Percentiles rank a stretch among this genome's conserved stretches.
Evolutionary conservation across 495 filamentous ascomycete species (phyloP).

Genomic region (Cercophora newfieldiana): DNA sequence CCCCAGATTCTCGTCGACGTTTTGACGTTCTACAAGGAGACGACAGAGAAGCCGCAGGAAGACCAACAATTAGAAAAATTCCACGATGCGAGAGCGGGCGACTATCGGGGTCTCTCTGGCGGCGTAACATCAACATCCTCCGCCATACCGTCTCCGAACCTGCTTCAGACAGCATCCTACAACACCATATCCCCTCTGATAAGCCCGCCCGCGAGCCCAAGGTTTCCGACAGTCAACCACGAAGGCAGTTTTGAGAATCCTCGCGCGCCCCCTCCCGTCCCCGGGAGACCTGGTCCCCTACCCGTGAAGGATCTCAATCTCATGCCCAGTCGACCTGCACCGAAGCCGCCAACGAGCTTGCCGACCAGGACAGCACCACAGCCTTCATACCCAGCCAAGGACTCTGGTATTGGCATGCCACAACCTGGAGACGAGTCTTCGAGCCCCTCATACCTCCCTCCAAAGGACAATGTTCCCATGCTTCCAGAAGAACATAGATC

Average conservation of each 20-base stretch:
- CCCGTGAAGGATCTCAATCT: constrained; percentile 54
- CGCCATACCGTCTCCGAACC: constrained; percentile 44
- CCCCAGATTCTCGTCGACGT: constrained; percentile 93
- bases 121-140: constrained; percentile 42
- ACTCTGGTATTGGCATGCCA: constrained; percentile 56
- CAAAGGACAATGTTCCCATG: constrained; percentile 51
- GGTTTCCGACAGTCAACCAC: constrained; percentile 83
- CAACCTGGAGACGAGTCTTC: constrained; percentile 54
- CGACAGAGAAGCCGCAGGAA: constrained; percentile 72
- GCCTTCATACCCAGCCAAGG: constrained; percentile 49
- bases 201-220: constrained; percentile 85
- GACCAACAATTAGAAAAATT: constrained; percentile 96
- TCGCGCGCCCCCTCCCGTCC: constrained; percentile 87
- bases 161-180: constrained; percentile 49
- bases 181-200: constrained; percentile 60
- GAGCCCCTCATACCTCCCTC: constrained; percentile 43
- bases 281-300: constrained; percentile 51
- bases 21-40: constrained; percentile 95
- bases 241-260: constrained; percentile 97
- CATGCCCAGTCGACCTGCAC: constrained; percentile 65
- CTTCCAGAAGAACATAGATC: constrained; percentile 57
- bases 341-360: constrained; percentile 59
- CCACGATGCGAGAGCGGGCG: constrained; percentile 71
- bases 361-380: constrained; percentile 50
- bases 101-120: constrained; percentile 49